These are phyloP conservation scores for Ophiostoma sp. DNA, from an alignment of 2,329 filamentous ascomycete species.

Conservation along the genomic window DNA sequence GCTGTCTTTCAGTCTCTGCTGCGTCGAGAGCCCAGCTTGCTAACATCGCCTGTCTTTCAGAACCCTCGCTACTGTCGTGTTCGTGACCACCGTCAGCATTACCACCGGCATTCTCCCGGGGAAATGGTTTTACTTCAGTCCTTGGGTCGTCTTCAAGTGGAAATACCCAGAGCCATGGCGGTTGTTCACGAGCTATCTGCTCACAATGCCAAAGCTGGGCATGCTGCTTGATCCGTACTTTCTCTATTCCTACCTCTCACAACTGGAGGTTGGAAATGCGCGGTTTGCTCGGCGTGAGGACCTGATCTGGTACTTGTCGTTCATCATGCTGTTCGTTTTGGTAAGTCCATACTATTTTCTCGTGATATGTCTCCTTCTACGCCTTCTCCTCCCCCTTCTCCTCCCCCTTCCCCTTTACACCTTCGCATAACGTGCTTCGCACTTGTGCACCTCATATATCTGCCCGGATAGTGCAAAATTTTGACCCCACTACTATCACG, in stretches of 20 bases:
- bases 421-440: neutral
- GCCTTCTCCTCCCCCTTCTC: constrained; percentile 26
- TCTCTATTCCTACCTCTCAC: constrained; percentile 73
- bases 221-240: constrained; percentile 76
- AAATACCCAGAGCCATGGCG: constrained; percentile 49
- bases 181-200: constrained; percentile 45
- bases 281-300: constrained; percentile 76
- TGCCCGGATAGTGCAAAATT: constrained; percentile 69
- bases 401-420: constrained; percentile 8
- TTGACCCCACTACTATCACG: constrained; percentile 67
- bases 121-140: constrained; percentile 56
- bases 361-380: constrained; percentile 30
- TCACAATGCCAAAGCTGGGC: constrained; percentile 44
- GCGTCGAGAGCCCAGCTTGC: too few relatives aligned
- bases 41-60: constrained; percentile 43
- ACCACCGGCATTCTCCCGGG: constrained; percentile 57
- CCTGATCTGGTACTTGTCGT: constrained; percentile 76
- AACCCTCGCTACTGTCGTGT: constrained; percentile 65
- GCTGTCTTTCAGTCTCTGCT: too few relatives aligned
- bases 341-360: constrained; percentile 69
- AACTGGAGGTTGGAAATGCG: constrained; percentile 69
- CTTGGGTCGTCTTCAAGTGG: constrained; percentile 54
- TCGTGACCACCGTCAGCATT: constrained; percentile 62
- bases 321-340: constrained; percentile 69
- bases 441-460: constrained; percentile 61